Evolutionary conservation across 2,329 filamentous ascomycete genomes (phyloP).

Genomic region (Exophiala phaeomuriformis): DNA sequence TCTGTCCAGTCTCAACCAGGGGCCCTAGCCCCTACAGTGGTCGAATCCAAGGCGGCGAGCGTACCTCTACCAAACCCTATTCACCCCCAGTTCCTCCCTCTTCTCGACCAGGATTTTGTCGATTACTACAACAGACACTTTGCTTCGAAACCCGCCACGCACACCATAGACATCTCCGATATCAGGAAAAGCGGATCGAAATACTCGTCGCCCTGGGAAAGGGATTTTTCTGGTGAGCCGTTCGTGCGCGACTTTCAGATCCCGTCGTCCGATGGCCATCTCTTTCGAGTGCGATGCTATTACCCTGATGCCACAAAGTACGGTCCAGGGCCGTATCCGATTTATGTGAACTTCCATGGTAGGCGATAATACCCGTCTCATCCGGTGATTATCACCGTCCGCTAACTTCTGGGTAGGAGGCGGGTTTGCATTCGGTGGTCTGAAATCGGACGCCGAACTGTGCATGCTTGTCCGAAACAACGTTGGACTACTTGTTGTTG

Average conservation of each 20-base stretch:
- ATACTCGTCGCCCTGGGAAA: not conserved
- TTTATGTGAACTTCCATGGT: not conserved
- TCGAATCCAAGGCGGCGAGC: too few species aligned
- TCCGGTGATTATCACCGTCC: not conserved
- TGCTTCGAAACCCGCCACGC: not conserved
- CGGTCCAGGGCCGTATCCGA: not conserved
- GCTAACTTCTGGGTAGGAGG: not conserved
- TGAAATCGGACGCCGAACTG: not conserved
- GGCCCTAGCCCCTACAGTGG: too few species aligned
- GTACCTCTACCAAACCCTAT: not conserved
- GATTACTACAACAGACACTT: not conserved
- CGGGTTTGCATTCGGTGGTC: not conserved
- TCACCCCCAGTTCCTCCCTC: not conserved
- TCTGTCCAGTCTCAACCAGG: too few species aligned
- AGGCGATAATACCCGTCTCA: not conserved
- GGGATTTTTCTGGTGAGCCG: not conserved
- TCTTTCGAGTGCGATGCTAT: not conserved
- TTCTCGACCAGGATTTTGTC: not conserved
- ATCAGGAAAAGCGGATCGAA: not conserved
- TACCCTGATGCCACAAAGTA: not conserved
- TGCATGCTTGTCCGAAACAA: not conserved
- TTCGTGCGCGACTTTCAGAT: not conserved
- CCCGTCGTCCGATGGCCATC: not conserved
- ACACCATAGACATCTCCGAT: not conserved
- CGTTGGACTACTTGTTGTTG: not conserved